A percentile compares a stretch with the other conserved stretches of the same genome.
Evolutionary conservation across 2,329 filamentous ascomycete genomes (phyloP).

Genomic region (Neofusicoccum parvum): DNA sequence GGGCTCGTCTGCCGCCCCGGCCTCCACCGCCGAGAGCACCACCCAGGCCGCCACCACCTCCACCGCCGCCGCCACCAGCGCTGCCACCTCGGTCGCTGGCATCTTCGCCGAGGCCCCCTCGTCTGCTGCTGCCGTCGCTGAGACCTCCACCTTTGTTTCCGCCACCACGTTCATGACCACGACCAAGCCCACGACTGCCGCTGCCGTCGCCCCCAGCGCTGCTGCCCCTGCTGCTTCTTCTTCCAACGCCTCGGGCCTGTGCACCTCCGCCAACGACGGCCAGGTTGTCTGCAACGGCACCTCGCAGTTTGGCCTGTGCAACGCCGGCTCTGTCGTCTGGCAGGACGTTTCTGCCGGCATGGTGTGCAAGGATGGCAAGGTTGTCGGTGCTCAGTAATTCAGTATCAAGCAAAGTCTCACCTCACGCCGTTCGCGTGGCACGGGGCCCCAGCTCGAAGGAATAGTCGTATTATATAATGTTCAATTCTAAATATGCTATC

Average conservation of each 20-base stretch:
- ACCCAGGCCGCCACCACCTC: slow-evolving; percentile 23
- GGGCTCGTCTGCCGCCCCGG: slow-evolving; percentile 26
- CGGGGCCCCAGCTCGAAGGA: no score
- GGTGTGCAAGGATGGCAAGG: slow-evolving; percentile 44
- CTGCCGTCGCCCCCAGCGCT: slow-evolving; percentile 28
- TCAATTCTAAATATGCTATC: no score
- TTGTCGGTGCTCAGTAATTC: slow-evolving; percentile 25
- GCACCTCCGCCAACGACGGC: slow-evolving; percentile 13
- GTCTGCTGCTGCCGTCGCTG: neutral
- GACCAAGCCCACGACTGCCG: neutral
- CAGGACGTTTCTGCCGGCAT: slow-evolving; percentile 46
- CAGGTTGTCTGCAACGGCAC: slow-evolving; percentile 33
- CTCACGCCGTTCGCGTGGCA: no score
- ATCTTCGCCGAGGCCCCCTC: neutral
- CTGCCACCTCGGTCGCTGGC: slow-evolving; percentile 17
- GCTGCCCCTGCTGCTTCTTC: neutral
- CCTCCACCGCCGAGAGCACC: slow-evolving; percentile 25
- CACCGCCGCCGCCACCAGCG: neutral
- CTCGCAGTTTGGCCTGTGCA: slow-evolving; percentile 47
- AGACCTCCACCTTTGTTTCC: neutral
- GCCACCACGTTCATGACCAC: neutral
- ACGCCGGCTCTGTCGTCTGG: slow-evolving; percentile 41
- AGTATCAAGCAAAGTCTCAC: no score
- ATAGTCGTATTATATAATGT: no score
- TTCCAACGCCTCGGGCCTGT: neutral